These are phyloP conservation scores for Phyllostachys edulis DNA, from an alignment of 176 grass and related monocot species.

Conservation along the genomic window DNA sequence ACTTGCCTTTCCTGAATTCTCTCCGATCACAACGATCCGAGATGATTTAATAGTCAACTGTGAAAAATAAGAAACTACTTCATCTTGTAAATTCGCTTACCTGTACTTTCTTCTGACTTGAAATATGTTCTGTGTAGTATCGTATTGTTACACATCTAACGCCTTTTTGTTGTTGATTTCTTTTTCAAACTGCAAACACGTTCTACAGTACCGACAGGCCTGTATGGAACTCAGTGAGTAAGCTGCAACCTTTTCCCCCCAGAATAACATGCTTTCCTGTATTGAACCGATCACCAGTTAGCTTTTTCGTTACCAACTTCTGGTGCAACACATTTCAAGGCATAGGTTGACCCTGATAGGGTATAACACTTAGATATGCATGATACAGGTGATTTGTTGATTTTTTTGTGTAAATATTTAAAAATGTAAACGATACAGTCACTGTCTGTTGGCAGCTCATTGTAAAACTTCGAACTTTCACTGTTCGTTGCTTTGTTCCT, in stretches of 20 bases:
- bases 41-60: not conserved
- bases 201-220: conserved; percentile 73
- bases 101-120: not conserved
- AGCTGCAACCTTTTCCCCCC: not conserved
- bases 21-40: not conserved
- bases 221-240: conserved; percentile 82
- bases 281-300: not conserved
- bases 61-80: not conserved
- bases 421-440: not conserved
- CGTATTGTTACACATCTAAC: not conserved
- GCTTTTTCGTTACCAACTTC: not conserved
- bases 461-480: not conserved
- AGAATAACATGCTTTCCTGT: not conserved
- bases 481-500: not conserved
- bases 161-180: not conserved
- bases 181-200: conserved; percentile 11
- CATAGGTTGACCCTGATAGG: not conserved
- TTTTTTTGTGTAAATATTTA: not conserved
- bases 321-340: not conserved
- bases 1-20: not conserved
- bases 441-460: not conserved
- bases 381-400: not conserved
- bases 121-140: not conserved
- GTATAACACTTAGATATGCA: not conserved
- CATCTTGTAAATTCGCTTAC: not conserved